phyloP scores from a whole-genome alignment of 192 early-diverging fungal genomes.

The Funneliformis mosseae region DNA sequence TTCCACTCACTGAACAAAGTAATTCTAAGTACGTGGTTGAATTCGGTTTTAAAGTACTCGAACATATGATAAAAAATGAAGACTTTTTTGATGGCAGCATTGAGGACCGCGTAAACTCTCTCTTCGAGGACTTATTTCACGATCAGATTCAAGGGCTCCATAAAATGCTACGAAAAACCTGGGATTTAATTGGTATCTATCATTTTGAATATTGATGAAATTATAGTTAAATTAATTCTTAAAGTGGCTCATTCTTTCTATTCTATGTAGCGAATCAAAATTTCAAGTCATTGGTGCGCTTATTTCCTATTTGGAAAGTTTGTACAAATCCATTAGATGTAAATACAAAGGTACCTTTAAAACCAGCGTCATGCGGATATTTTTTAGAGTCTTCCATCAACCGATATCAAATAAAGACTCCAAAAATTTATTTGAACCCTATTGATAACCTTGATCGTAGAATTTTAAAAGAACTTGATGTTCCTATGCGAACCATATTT shows the following conservation, averaged over 20 bases:
- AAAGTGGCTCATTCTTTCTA: neutral
- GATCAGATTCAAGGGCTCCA: neutral
- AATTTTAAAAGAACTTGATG: neutral
- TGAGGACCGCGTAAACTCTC: neutral
- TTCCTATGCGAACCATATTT: neutral
- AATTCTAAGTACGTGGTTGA: neutral
- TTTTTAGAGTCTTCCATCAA: neutral
- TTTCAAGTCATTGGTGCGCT: neutral
- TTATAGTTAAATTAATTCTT: neutral
- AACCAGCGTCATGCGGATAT: neutral
- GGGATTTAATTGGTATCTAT: neutral
- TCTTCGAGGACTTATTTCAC: neutral
- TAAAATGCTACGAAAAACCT: neutral
- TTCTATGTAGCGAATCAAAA: neutral
- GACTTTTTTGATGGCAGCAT: too few relatives aligned
- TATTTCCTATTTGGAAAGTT: constrained; percentile 2
- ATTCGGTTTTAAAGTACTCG: constrained; percentile 4
- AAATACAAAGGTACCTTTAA: neutral
- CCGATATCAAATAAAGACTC: neutral
- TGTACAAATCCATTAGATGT: too few relatives aligned
- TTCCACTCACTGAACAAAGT: neutral
- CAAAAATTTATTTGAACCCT: neutral
- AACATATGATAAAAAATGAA: neutral
- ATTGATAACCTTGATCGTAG: neutral
- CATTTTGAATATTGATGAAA: too few relatives aligned